These are phyloP conservation scores for Celoporthe dispersa DNA, from an alignment of 2,329 filamentous ascomycete genomes.

Conservation along the genomic window DNA sequence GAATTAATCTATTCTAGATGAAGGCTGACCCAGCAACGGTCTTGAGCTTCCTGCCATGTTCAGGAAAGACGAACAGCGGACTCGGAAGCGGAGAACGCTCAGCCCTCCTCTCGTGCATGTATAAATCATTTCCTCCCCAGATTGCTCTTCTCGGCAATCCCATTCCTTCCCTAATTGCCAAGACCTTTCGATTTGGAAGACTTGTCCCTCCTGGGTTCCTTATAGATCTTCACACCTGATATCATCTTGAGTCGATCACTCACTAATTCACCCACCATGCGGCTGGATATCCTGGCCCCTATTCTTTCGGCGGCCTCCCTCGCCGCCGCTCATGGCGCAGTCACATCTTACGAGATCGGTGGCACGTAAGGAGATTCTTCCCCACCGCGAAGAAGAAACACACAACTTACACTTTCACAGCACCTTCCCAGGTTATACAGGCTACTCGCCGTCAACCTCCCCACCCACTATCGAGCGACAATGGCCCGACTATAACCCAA, in stretches of 20 bases:
- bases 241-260: neutral
- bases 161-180: neutral
- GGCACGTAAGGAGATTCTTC: slow-evolving; percentile 34
- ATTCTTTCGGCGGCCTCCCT: slow-evolving; percentile 34
- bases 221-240: neutral
- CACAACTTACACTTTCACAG: neutral
- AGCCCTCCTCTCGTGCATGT: neutral
- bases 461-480: slow-evolving; percentile 61
- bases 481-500: slow-evolving; percentile 62
- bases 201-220: no score
- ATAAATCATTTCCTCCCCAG: neutral
- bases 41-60: neutral
- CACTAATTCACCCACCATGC: slow-evolving; percentile 25
- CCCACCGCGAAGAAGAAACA: neutral
- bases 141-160: neutral
- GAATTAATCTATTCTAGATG: neutral
- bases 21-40: neutral
- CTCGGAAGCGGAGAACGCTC: no score
- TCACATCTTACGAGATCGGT: slow-evolving; percentile 53
- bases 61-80: neutral
- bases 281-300: slow-evolving; percentile 23
- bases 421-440: slow-evolving; percentile 50
- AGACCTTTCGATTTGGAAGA: neutral
- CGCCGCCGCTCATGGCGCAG: slow-evolving; percentile 43
- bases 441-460: slow-evolving; percentile 52